Evolutionary conservation across 306 rosid genomes (phyloP).

Genomic region (Gleditsia sinensis): DNA sequence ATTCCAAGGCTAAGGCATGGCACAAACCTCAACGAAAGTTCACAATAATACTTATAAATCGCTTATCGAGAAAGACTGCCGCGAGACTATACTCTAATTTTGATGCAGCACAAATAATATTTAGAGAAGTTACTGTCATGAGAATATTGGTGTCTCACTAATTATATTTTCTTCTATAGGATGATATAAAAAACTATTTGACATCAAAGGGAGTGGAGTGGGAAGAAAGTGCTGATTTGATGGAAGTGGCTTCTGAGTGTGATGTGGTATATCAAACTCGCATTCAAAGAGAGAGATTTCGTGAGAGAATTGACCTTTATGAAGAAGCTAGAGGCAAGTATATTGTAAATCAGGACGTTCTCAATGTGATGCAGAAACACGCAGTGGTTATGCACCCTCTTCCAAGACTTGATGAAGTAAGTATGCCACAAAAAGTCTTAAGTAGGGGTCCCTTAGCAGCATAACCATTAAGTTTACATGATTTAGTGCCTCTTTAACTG

Average conservation of each 20-base stretch:
- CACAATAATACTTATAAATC: too few relatives aligned
- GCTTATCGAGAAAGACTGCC: too few relatives aligned
- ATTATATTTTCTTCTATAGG: constrained; percentile 47
- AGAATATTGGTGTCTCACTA: neutral
- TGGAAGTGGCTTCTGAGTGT: constrained; percentile 81
- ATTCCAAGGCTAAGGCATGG: too few relatives aligned
- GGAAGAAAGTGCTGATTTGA: constrained; percentile 87
- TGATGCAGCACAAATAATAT: neutral
- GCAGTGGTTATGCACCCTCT: constrained; percentile 92
- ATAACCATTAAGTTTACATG: neutral
- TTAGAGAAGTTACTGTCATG: neutral
- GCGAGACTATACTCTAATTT: constrained; percentile 8
- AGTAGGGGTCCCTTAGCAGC: neutral
- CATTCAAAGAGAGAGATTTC: constrained; percentile 80
- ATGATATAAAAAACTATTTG: constrained; percentile 81
- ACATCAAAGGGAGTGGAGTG: constrained; percentile 66
- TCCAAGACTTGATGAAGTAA: constrained; percentile 93
- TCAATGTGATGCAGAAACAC: constrained; percentile 71
- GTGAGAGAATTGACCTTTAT: constrained; percentile 75
- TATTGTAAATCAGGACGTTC: constrained; percentile 64
- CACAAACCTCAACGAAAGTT: too few relatives aligned
- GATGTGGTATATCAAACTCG: constrained; percentile 94
- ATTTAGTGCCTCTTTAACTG: too few relatives aligned
- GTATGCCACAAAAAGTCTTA: constrained; percentile 8
- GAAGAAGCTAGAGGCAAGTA: constrained; percentile 90